Base-by-base conservation (phyloP, 1,284 basidiomycete species). In the Blastosporella zonata region DNA sequence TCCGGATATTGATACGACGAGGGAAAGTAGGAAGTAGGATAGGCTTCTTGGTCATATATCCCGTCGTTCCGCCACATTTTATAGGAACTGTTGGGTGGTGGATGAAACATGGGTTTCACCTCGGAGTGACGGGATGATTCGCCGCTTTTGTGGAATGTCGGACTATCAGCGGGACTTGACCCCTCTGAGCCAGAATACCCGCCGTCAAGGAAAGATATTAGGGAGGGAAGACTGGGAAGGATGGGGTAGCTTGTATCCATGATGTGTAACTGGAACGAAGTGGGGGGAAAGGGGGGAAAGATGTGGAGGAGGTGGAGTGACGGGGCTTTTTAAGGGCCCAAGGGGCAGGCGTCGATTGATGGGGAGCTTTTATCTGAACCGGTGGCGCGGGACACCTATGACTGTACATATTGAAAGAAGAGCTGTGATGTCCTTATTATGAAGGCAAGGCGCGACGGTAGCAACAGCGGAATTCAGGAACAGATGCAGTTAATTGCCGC, bases 391-490 rank as follows among this genome's bases (percentile, higher is more conserved):
- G 50, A 53, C 48, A 54, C 29, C 50, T 49, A 54, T 55, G 47
- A 51, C 50, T 52, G 57, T 53, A 51, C 43, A 40, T 46, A 46
- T 47, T 52, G 52, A 52, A 57, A 56, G 52, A 52, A 48, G 51
- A 43, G 29, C 45, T 34, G 38, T 49, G 44, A 41, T 50, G 38
- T 25, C 47, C 36, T 36, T 54, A 54, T 51, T 56, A 54, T 56
- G 55, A 51, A 56, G 52, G 47, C 52, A 50, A 47, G 49, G 49
- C 46, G 39, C 29, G 13, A 48, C 43, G n/a, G 47, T 47, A 51
- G 53, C 56, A 60, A 62, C 62, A 64, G 63, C 54, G 57, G 59
- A 61, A 62, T 62, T 63, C 64, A 68, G 67, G 64, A 60, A 67
- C 67, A 57, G 62, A 61, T 50, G 49, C 53, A 57, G 54, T 55